Evolutionary conservation across 768 basidiomycete genomes (phyloP).

Genomic region (Naganishia friedmannii): DNA sequence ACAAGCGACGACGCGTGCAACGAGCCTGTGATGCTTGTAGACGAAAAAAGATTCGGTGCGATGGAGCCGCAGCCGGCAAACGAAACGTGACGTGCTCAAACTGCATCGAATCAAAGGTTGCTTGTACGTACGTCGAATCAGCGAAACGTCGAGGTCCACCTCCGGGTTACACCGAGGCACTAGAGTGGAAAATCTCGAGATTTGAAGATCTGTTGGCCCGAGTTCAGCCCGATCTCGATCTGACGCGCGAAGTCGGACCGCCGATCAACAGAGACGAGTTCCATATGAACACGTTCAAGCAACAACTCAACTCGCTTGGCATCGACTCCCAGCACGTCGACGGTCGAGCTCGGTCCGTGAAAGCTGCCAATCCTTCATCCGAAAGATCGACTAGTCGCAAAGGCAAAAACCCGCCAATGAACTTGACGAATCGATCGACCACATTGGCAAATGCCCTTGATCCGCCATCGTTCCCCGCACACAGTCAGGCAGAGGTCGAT

Average conservation of each 20-base stretch:
- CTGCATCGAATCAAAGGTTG: conserved; percentile 47
- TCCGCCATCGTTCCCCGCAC: conserved; percentile 10
- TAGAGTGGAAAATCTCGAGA: conserved; percentile 48
- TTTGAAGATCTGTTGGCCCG: conserved; percentile 47
- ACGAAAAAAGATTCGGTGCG: conserved; percentile 80
- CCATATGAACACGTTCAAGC: conserved; percentile 46
- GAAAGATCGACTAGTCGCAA: conserved; percentile 6
- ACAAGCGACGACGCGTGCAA: conserved; percentile 28
- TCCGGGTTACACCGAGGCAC: conserved; percentile 47
- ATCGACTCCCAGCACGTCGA: conserved; percentile 36
- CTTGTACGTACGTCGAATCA: conserved; percentile 59
- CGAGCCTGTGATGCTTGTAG: conserved; percentile 70
- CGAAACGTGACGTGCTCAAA: conserved; percentile 43
- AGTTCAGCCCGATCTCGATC: conserved; percentile 45
- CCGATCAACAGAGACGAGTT: conserved; percentile 45
- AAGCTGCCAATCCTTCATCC: conserved; percentile 9
- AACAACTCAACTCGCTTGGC: conserved; percentile 31
- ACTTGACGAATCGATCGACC: conserved; percentile 7
- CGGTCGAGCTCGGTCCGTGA: conserved; percentile 22
- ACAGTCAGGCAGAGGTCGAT: conserved; percentile 22
- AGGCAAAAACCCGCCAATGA: conserved; percentile 12
- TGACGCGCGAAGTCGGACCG: conserved; percentile 48
- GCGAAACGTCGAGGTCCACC: conserved; percentile 49
- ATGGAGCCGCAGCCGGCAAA: conserved; percentile 44
- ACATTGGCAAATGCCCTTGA: neutral